Percentiles rank a stretch among this genome's conserved stretches.
phyloP scores from a whole-genome alignment of 257 asterid genomes.

The Solanum chmielewskii region DNA sequence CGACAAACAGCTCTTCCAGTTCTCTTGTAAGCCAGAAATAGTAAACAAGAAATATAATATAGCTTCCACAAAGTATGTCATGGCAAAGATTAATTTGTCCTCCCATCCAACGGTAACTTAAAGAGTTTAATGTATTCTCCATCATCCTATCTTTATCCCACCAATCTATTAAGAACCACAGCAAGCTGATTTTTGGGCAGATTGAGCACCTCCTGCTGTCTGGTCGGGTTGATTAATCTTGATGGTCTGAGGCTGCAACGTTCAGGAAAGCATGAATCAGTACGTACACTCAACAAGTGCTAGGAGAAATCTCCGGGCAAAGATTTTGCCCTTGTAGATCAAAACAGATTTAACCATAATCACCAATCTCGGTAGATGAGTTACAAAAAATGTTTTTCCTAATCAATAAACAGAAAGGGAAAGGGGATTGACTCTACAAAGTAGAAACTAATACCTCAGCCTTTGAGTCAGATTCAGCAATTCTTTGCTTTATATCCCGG shows the following conservation, averaged over 20 bases:
- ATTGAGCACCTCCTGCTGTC: conserved; percentile 6
- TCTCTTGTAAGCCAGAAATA: not conserved
- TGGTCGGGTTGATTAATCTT: conserved; percentile 26
- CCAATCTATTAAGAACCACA: conserved; percentile 16
- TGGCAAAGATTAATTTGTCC: not conserved
- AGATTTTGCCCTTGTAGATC: not conserved
- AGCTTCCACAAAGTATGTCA: not conserved
- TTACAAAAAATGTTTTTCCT: not conserved
- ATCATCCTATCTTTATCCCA: not conserved
- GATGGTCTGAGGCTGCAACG: conserved; percentile 25
- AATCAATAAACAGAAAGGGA: not conserved
- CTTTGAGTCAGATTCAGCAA: conserved; percentile 12
- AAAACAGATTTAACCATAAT: not conserved
- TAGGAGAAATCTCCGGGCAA: not conserved
- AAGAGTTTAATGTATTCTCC: not conserved
- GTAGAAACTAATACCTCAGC: conserved; percentile 9
- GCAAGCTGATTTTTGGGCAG: conserved; percentile 29
- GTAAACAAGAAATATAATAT: not conserved
- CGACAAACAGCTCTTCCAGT: not conserved
- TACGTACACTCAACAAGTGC: not conserved
- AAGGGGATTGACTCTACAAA: not conserved
- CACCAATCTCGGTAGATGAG: not conserved
- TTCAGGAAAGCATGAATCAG: not conserved
- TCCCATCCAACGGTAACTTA: not conserved
- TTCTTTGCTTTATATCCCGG: conserved; percentile 19